Evolutionary conservation across 1,284 basidiomycete genomes (phyloP), one percentile per base, ranked within the genome.

Genomic region (Austropuccinia psidii): DNA sequence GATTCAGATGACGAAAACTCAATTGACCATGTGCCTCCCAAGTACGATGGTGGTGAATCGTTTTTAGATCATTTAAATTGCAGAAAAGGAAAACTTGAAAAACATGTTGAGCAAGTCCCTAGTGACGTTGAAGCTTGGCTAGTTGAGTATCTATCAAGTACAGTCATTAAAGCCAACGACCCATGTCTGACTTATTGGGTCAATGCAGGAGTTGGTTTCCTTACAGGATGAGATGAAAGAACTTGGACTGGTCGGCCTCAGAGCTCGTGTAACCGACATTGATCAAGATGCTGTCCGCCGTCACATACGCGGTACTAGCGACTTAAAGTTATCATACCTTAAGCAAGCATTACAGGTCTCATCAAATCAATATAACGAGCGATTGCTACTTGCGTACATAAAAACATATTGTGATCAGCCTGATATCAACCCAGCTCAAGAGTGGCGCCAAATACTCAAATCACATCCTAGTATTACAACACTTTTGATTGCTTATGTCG

Each of bases 221-320:
- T 60, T 73, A 9, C 69, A 73, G 57, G 69, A 73, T 39, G 69
- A 73, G 29, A 73, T 73, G 69, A 73, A 73, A 37, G 58, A 73
- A 43, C 69, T 62, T 43, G 69, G 69, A 43, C 33, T 73, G 15
- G 69, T 73, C n/a, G 69, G 69, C 2, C 41, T 73, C 8, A 62
- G 69, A 37, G 47, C 69, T 2, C 57, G 57, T 54, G 35, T 24
- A 17, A 37, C 43, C 24, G 60, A 64, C 41, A 6, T 43, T 1
- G 58, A 73, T 37, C 58, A n/a, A 31, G 60, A 62, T 17, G 57
- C 69, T 0, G 37, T 62, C 37, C 45, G 35, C 35, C 41, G 57
- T 5, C 69, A 73, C 49, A 31, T 73, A 7, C 58, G 55, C 37
- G 69, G 69, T 4, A 73, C 69, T 15, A 55, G 57, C 50, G 69